These are phyloP conservation scores for Solanum tacnaense DNA, from an alignment of 257 asterid genomes.

Conservation along the genomic window DNA sequence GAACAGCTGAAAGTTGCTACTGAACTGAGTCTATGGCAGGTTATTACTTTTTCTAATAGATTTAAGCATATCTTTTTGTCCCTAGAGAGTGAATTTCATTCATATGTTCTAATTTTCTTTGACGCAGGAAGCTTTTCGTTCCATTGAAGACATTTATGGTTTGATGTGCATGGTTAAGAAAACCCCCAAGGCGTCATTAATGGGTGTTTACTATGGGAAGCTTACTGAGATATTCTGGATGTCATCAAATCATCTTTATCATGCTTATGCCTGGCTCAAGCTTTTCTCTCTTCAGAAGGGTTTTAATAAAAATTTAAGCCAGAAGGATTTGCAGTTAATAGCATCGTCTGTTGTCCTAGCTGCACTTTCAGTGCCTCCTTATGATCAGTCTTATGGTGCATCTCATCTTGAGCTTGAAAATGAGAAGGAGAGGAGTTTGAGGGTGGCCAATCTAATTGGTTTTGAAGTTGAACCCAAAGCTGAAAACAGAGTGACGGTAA, in stretches of 20 bases:
- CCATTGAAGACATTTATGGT: slow-evolving; percentile 82
- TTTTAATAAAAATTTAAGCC: slow-evolving; percentile 75
- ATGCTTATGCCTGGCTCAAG: slow-evolving; percentile 97
- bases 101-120: not conserved
- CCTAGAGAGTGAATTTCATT: not conserved
- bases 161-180: slow-evolving; percentile 83
- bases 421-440: slow-evolving; percentile 63
- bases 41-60: slow-evolving; percentile 6
- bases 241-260: slow-evolving; percentile 82
- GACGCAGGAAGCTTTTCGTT: slow-evolving; percentile 83
- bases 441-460: slow-evolving; percentile 59
- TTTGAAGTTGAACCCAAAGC: slow-evolving; percentile 66
- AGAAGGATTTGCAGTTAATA: slow-evolving; percentile 79
- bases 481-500: slow-evolving; percentile 60
- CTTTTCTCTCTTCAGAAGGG: slow-evolving; percentile 80
- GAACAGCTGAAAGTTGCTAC: slow-evolving; percentile 93
- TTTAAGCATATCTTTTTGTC: not conserved
- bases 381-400: slow-evolving; percentile 51
- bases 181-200: slow-evolving; percentile 68
- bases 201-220: slow-evolving; percentile 85
- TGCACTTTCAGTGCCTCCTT: slow-evolving; percentile 83
- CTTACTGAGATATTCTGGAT: slow-evolving; percentile 85
- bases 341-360: slow-evolving; percentile 84
- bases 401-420: slow-evolving; percentile 81
- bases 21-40: slow-evolving; percentile 97